These are phyloP conservation scores for Claviceps sp. DNA, from an alignment of 2,329 filamentous ascomycete species.

Conservation along the genomic window DNA sequence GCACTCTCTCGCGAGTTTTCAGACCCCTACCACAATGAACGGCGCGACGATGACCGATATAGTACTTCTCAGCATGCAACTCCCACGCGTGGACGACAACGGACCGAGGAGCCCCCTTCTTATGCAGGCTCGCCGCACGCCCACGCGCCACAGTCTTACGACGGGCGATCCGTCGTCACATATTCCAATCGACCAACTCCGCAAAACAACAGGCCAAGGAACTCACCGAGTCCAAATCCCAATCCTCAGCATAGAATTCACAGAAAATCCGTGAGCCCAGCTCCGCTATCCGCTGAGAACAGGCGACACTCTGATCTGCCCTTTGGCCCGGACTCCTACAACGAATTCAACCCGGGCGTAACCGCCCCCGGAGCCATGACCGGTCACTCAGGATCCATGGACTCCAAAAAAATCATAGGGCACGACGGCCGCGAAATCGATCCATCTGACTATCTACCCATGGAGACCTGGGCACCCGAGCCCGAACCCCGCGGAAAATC, in stretches of 20 bases:
- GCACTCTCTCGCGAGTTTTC: constrained; percentile 41
- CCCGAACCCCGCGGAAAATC: constrained; percentile 40
- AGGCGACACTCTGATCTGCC: constrained; percentile 48
- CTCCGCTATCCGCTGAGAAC: constrained; percentile 37
- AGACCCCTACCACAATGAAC: constrained; percentile 28
- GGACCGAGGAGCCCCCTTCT: constrained; percentile 16
- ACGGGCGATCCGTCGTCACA: constrained; percentile 26
- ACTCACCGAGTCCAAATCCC: constrained; percentile 26
- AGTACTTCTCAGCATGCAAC: constrained; percentile 24
- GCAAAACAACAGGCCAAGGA: constrained; percentile 14
- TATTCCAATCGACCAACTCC: constrained; percentile 23
- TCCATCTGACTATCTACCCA: constrained; percentile 66
- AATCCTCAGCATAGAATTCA: constrained; percentile 39
- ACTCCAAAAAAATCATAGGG: constrained; percentile 56
- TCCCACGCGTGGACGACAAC: constrained; percentile 28
- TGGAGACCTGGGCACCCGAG: constrained; percentile 66
- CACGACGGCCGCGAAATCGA: constrained; percentile 66
- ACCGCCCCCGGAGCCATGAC: constrained; percentile 21
- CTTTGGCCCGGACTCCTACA: constrained; percentile 65
- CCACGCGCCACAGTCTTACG: constrained; percentile 28
- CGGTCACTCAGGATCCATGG: constrained; percentile 26
- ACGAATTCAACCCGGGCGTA: constrained; percentile 51
- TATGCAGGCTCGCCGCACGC: constrained; percentile 17
- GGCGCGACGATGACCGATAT: constrained; percentile 26
- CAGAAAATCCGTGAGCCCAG: constrained; percentile 64